Conservation (phyloP, 768 basidiomycete genomes). For the Xanthoconium stramineum region DNA sequence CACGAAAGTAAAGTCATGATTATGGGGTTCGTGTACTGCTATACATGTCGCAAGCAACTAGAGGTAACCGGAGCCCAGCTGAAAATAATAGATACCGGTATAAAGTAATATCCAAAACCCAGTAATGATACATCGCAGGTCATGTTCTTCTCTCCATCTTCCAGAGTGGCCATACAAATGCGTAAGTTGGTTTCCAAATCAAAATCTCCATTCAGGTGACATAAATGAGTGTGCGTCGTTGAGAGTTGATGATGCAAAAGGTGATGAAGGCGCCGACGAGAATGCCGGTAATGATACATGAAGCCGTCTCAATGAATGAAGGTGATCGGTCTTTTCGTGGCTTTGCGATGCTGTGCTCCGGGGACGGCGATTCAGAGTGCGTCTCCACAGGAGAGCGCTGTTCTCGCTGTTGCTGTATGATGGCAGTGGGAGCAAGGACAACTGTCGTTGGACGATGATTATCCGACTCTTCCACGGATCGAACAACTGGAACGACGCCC, state of each 20-base stretch:
- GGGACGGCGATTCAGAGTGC: slow-evolving; percentile 8
- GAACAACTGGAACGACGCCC: slow-evolving; percentile 1
- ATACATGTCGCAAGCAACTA: slow-evolving; percentile 4
- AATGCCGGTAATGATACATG: slow-evolving; percentile 55
- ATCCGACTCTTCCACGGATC: not conserved
- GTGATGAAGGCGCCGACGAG: slow-evolving; percentile 57
- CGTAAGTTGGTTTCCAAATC: not conserved
- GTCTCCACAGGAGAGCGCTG: slow-evolving; percentile 11
- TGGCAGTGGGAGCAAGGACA: slow-evolving; percentile 24
- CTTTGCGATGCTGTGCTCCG: slow-evolving; percentile 10
- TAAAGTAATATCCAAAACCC: slow-evolving; percentile 17
- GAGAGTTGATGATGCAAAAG: slow-evolving; percentile 46
- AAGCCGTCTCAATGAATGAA: slow-evolving; percentile 36
- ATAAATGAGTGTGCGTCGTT: slow-evolving; percentile 45
- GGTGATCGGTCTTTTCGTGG: slow-evolving; percentile 18
- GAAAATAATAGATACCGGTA: slow-evolving; percentile 27
- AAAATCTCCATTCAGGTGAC: slow-evolving; percentile 24
- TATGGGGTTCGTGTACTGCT: not conserved
- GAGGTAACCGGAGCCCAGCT: slow-evolving; percentile 9
- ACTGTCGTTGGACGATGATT: slow-evolving; percentile 14
- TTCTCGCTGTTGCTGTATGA: slow-evolving; percentile 23
- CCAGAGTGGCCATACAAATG: not conserved
- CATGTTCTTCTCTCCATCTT: slow-evolving; percentile 3
- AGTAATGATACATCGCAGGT: slow-evolving; percentile 21
- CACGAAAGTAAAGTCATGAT: not conserved